Evolutionary conservation across 164 flowering plant genomes (phyloP).

Genomic region (Sedum album): DNA sequence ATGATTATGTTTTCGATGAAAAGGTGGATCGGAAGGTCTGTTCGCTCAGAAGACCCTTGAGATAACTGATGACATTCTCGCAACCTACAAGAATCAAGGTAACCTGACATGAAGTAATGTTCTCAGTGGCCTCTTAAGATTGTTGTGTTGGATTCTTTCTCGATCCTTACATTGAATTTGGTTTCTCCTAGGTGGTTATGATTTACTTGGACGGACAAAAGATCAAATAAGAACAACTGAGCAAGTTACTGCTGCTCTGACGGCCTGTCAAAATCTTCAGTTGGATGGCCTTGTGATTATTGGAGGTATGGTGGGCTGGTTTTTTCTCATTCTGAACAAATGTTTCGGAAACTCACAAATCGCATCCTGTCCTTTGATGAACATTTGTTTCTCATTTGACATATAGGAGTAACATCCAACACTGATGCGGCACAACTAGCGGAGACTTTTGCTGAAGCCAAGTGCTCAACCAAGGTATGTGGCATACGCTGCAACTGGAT

Average conservation of each 20-base stretch:
- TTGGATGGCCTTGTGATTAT: conserved; percentile 89
- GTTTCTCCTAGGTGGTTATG: conserved; percentile 78
- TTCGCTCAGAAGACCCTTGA: conserved; percentile 90
- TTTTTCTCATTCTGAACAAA: not conserved
- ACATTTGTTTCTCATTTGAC: conserved; percentile 5
- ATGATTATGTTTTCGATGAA: not conserved
- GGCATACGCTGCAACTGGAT: not conserved
- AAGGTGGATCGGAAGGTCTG: conserved; percentile 96
- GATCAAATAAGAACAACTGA: conserved; percentile 98
- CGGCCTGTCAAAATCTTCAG: conserved; percentile 73
- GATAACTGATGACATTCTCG: conserved; percentile 70
- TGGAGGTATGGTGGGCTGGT: conserved; percentile 79
- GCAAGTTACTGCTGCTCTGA: conserved; percentile 88
- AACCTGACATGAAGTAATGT: conserved; percentile 8
- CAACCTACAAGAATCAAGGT: conserved; percentile 96
- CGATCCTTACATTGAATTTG: conserved; percentile 3
- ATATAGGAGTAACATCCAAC: conserved; percentile 91
- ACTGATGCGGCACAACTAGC: conserved; percentile 99
- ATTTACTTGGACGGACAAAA: conserved; percentile 86
- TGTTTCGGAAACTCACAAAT: not conserved
- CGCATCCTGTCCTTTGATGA: not conserved
- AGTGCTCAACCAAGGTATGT: conserved; percentile 81
- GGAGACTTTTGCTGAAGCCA: conserved; percentile 89
- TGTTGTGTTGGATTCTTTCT: not conserved
- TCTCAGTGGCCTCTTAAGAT: not conserved